These are phyloP conservation scores for Corchorus olitorius DNA, from an alignment of 345 rosid genomes.

Conservation along the genomic window DNA sequence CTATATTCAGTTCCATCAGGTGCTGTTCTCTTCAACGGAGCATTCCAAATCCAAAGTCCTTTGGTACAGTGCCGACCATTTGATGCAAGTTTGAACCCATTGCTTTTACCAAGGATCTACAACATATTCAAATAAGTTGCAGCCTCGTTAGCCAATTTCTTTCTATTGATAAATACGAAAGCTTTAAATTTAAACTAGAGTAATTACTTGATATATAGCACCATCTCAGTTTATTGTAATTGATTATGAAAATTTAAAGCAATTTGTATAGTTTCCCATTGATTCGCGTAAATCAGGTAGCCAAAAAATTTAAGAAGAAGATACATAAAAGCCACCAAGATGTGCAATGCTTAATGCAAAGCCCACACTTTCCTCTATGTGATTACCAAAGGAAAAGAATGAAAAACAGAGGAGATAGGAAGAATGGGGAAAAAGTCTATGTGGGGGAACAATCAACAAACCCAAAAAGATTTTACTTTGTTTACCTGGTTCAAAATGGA, in stretches of 20 bases:
- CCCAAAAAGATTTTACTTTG: background rate
- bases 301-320: background rate
- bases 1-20: constrained; percentile 45
- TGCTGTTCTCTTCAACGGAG: constrained; percentile 40
- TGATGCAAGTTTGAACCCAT: constrained; percentile 43
- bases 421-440: background rate
- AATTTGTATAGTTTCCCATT: background rate
- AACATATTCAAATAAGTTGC: constrained; percentile 1
- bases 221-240: background rate
- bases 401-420: background rate
- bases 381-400: too few species aligned
- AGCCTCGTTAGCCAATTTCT: background rate
- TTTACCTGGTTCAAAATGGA: constrained; percentile 41
- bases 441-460: background rate
- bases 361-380: too few species aligned
- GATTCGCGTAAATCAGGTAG: background rate
- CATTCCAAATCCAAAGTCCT: constrained; percentile 57
- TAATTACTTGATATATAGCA: background rate
- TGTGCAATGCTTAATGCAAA: background rate
- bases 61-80: constrained; percentile 35
- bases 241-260: background rate
- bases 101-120: constrained; percentile 42
- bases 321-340: background rate
- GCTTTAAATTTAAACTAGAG: background rate
- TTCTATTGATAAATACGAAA: background rate